Conservation (phyloP, 192 early-diverging fungal genomes). For the Gryganskiella cystojenkinii region DNA sequence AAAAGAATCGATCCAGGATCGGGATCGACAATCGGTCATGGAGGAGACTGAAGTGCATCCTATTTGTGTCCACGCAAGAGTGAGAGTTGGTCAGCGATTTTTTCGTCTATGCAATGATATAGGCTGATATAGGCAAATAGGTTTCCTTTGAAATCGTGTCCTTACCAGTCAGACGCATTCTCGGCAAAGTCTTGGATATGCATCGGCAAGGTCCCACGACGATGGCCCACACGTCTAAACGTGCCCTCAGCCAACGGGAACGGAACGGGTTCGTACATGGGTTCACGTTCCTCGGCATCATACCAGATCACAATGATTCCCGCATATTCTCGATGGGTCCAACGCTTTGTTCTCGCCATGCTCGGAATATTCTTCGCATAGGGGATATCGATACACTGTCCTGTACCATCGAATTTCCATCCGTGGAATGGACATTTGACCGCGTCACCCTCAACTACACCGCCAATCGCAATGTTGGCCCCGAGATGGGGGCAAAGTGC, state of each 20-base stretch:
- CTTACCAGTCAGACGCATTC: constrained; percentile 47
- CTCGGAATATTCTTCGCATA: constrained; percentile 44
- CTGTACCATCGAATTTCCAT: constrained; percentile 45
- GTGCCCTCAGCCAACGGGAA: constrained; percentile 45
- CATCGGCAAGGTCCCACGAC: constrained; percentile 46
- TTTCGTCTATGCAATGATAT: too few relatives aligned
- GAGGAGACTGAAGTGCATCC: constrained; percentile 45
- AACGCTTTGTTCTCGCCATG: constrained; percentile 37
- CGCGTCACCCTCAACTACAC: constrained; percentile 35
- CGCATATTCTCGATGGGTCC: constrained; percentile 42
- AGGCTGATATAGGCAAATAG: too few relatives aligned
- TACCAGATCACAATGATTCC: constrained; percentile 43
- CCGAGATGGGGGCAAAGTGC: constrained; percentile 51
- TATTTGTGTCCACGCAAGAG: constrained; percentile 7
- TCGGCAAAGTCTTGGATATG: constrained; percentile 53
- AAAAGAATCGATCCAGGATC: constrained; percentile 47
- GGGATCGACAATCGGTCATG: constrained; percentile 42
- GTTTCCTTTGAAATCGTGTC: too few relatives aligned
- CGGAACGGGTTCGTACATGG: constrained; percentile 47
- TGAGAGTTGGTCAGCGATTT: background rate
- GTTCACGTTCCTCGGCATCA: constrained; percentile 43
- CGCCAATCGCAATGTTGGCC: constrained; percentile 48
- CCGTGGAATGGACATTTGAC: constrained; percentile 48
- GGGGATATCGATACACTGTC: constrained; percentile 44
- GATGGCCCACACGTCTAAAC: constrained; percentile 30